Evolutionary conservation across 2,329 filamentous ascomycete species (phyloP).

Genomic region (Pseudogymnoascus sp.): DNA sequence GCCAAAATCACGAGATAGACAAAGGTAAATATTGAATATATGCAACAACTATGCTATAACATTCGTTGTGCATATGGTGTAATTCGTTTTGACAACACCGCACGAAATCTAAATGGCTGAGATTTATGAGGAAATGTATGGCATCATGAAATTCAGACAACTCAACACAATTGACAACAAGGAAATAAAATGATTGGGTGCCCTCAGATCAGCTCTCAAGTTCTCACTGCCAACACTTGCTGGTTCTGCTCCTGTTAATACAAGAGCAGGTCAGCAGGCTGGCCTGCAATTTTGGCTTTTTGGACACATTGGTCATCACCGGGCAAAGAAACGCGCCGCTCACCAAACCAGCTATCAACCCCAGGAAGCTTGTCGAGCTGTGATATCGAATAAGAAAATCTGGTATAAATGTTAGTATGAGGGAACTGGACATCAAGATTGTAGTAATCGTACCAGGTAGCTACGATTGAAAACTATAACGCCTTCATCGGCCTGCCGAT

Average conservation of each 20-base stretch:
- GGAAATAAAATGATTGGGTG: constrained; percentile 11
- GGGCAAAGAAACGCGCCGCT: constrained; percentile 22
- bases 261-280: constrained; percentile 24
- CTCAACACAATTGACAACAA: neutral
- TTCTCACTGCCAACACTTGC: constrained; percentile 32
- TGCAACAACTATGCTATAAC: neutral
- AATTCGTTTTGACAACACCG: neutral
- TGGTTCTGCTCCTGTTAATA: constrained; percentile 15
- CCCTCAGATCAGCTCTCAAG: constrained; percentile 35
- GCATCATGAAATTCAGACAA: neutral
- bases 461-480: constrained; percentile 34
- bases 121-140: neutral
- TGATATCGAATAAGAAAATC: neutral
- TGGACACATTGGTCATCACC: constrained; percentile 32
- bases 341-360: constrained; percentile 13
- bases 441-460: constrained; percentile 22
- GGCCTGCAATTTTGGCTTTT: constrained; percentile 34
- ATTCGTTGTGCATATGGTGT: neutral
- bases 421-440: neutral
- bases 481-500: constrained; percentile 7
- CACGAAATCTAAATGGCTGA: neutral
- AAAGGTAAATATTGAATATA: neutral
- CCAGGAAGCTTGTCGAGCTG: neutral
- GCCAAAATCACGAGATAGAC: neutral
- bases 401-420: neutral